These are phyloP conservation scores for Boechera divaricarpa DNA, from an alignment of 345 rosid genomes.

Conservation along the genomic window DNA sequence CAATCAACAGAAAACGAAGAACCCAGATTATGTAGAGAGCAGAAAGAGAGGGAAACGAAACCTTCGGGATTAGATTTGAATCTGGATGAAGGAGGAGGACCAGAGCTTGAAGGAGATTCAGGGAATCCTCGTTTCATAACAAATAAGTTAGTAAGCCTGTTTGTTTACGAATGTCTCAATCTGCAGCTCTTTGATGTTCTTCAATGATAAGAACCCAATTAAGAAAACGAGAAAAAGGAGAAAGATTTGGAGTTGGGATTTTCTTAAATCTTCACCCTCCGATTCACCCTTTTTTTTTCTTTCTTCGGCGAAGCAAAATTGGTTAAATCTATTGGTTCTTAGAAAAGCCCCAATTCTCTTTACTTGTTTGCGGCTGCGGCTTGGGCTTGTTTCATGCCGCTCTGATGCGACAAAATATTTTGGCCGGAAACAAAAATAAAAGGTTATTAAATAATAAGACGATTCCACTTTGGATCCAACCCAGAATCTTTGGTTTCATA, in stretches of 20 bases:
- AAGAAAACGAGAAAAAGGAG: background rate
- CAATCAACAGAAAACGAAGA: slow-evolving; percentile 23
- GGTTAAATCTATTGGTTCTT: background rate
- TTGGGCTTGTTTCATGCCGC: slow-evolving; percentile 23
- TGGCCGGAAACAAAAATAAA: background rate
- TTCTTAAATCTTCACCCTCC: background rate
- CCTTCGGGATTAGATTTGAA: slow-evolving; percentile 76
- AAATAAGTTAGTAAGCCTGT: background rate
- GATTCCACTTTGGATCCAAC: slow-evolving; percentile 82
- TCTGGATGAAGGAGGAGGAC: slow-evolving; percentile 70
- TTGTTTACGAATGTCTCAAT: background rate
- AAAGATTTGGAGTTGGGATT: background rate
- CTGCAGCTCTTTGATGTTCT: slow-evolving; percentile 13
- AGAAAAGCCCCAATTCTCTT: background rate
- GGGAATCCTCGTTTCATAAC: slow-evolving; percentile 78
- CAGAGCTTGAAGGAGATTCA: slow-evolving; percentile 69
- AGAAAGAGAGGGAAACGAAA: background rate
- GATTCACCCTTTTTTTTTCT: background rate
- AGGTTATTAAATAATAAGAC: background rate
- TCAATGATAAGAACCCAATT: slow-evolving; percentile 5
- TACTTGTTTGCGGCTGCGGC: slow-evolving; percentile 31
- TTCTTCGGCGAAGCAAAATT: slow-evolving; percentile 16
- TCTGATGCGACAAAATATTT: background rate
- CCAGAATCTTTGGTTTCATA: slow-evolving; percentile 89
- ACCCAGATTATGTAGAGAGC: background rate